phyloP scores from a whole-genome alignment of 768 basidiomycete genomes.

The Tricholoma bakamatsutake region DNA sequence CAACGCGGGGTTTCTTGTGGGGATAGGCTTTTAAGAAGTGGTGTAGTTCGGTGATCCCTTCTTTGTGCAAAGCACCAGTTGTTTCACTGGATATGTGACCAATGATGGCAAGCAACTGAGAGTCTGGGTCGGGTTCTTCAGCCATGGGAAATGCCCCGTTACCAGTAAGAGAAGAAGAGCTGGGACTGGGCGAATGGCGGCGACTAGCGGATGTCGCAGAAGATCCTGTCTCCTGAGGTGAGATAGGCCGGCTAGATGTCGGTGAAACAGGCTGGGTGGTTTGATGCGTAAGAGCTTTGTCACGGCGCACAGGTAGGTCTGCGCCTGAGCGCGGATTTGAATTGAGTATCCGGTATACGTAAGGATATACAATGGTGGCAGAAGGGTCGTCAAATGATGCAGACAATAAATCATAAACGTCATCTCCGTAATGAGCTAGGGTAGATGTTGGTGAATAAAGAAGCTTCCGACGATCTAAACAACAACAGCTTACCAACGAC shows the following conservation, averaged over 20 bases:
- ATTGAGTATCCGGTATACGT: slow-evolving; percentile 88
- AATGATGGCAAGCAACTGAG: slow-evolving; percentile 75
- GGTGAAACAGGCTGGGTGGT: slow-evolving; percentile 47
- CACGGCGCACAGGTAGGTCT: slow-evolving; percentile 30
- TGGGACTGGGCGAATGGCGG: slow-evolving; percentile 58
- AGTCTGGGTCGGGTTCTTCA: slow-evolving; percentile 85
- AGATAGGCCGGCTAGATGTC: slow-evolving; percentile 63
- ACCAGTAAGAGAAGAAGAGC: slow-evolving; percentile 59
- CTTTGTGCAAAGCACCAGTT: slow-evolving; percentile 84
- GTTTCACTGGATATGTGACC: slow-evolving; percentile 86
- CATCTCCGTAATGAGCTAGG: slow-evolving; percentile 77
- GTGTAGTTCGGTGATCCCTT: slow-evolving; percentile 92
- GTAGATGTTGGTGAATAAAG: slow-evolving; percentile 4
- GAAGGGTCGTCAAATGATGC: slow-evolving; percentile 94
- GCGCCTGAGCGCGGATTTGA: slow-evolving; percentile 44
- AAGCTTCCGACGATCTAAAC: background rate
- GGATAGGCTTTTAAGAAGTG: slow-evolving; percentile 91
- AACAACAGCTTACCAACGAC: slow-evolving; percentile 71
- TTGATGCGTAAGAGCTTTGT: slow-evolving; percentile 29
- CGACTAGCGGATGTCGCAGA: slow-evolving; percentile 43
- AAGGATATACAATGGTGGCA: slow-evolving; percentile 94
- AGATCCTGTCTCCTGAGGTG: slow-evolving; percentile 58
- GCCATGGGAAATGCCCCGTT: slow-evolving; percentile 43
- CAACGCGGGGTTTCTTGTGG: slow-evolving; percentile 74
- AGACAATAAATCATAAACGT: slow-evolving; percentile 86